These are phyloP conservation scores for Nannizzia gypsea DNA, from an alignment of 2,329 filamentous ascomycete genomes.

Conservation along the genomic window DNA sequence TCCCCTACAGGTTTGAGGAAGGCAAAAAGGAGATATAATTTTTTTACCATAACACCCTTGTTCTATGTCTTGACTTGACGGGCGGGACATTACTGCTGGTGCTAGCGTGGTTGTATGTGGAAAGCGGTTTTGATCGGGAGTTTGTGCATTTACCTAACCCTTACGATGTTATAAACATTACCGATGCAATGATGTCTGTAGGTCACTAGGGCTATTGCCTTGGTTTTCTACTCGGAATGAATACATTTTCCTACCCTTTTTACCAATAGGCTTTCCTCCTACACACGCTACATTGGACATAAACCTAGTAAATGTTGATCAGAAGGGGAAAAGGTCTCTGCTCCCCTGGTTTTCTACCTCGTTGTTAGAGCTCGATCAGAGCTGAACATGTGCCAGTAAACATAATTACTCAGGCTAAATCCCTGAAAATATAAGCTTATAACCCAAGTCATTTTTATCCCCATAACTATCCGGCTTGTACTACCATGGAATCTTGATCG, in stretches of 20 bases:
- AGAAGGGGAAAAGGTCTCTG: too few relatives aligned
- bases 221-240: conserved; percentile 26
- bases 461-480: too few relatives aligned
- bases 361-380: too few relatives aligned
- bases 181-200: conserved; percentile 27
- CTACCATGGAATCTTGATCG: too few relatives aligned
- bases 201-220: conserved; percentile 27
- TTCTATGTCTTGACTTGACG: not conserved
- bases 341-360: too few relatives aligned
- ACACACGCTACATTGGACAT: too few relatives aligned
- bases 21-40: not conserved
- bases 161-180: conserved; percentile 19
- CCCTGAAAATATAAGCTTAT: too few relatives aligned
- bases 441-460: too few relatives aligned
- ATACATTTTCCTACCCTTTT: conserved; percentile 11
- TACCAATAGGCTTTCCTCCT: not conserved
- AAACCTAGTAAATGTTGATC: too few relatives aligned
- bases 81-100: conserved; percentile 2
- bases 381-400: too few relatives aligned
- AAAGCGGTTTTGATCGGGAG: conserved; percentile 18
- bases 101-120: conserved; percentile 14
- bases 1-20: conserved; percentile 14
- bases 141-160: conserved; percentile 23
- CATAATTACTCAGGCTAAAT: too few relatives aligned
- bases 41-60: not conserved